Evolutionary conservation across 176 grass and related monocot species (phyloP).

Genomic region (Paspalum vaginatum): DNA sequence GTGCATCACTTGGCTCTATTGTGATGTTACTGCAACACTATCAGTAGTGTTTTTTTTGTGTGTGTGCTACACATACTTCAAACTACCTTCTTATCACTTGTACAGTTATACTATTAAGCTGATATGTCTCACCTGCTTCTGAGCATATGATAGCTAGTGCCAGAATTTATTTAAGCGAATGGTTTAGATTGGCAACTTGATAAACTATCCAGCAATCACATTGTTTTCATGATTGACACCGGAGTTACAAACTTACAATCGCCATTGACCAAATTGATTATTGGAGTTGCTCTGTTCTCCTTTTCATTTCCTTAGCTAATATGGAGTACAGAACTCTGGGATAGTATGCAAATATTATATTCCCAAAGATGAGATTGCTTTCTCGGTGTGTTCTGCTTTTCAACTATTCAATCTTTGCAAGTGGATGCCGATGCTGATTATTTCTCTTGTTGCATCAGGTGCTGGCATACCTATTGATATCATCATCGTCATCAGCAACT

Average conservation of each 20-base stretch:
- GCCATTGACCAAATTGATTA: not conserved
- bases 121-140: not conserved
- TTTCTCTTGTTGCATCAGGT: constrained; percentile 46
- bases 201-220: not conserved
- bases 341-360: not conserved
- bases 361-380: not conserved
- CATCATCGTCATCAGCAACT: constrained; percentile 82
- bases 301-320: not conserved
- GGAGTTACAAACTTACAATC: not conserved
- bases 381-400: not conserved
- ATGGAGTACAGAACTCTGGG: not conserved
- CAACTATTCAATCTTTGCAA: constrained; percentile 1
- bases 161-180: not conserved
- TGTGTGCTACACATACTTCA: not conserved
- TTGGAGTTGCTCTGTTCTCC: not conserved
- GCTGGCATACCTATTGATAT: constrained; percentile 90
- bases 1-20: constrained; percentile 9
- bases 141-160: not conserved
- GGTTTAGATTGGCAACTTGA: not conserved
- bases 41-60: not conserved
- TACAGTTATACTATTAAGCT: not conserved
- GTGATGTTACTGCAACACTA: constrained; percentile 1
- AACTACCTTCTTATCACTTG: not conserved
- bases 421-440: constrained; percentile 7
- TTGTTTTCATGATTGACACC: not conserved